Evolutionary conservation across 352 stramenopile genomes (phyloP).

Genomic region (Globisporangium takayamanum): DNA sequence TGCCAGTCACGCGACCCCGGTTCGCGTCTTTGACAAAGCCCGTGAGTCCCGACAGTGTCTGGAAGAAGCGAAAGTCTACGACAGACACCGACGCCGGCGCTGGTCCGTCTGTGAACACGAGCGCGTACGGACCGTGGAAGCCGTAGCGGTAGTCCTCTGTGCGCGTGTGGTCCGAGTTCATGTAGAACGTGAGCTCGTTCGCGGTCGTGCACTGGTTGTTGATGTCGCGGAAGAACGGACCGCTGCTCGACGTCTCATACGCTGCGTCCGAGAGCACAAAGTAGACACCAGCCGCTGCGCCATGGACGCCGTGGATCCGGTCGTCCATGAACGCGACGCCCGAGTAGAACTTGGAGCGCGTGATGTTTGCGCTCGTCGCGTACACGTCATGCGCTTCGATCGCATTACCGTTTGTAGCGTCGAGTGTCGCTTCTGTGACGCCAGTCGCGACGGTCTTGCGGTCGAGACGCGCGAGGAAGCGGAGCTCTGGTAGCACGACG

Average conservation of each 20-base stretch:
- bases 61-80: constrained; percentile 40
- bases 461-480: constrained; percentile 38
- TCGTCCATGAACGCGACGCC: constrained; percentile 35
- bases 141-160: constrained; percentile 48
- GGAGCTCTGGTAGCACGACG: constrained; percentile 29
- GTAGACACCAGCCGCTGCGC: constrained; percentile 31
- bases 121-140: constrained; percentile 43
- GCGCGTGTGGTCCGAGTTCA: constrained; percentile 54
- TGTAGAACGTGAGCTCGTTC: constrained; percentile 54
- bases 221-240: constrained; percentile 50
- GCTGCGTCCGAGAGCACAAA: constrained; percentile 39
- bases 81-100: constrained; percentile 16
- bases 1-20: constrained; percentile 26
- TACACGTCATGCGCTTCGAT: constrained; percentile 42
- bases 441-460: constrained; percentile 29
- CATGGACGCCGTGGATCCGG: constrained; percentile 32
- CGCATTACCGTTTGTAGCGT: constrained; percentile 17
- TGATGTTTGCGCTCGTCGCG: constrained; percentile 20
- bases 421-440: constrained; percentile 28
- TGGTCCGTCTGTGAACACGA: constrained; percentile 32
- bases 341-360: constrained; percentile 40
- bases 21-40: constrained; percentile 30
- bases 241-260: constrained; percentile 39
- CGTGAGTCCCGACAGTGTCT: constrained; percentile 18
- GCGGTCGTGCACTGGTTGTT: constrained; percentile 45